A percentile compares a stretch with the other conserved stretches of the same genome.
These are phyloP conservation scores for Pseudopithomyces chartarum DNA, from an alignment of 2,329 filamentous ascomycete species.

Conservation along the genomic window DNA sequence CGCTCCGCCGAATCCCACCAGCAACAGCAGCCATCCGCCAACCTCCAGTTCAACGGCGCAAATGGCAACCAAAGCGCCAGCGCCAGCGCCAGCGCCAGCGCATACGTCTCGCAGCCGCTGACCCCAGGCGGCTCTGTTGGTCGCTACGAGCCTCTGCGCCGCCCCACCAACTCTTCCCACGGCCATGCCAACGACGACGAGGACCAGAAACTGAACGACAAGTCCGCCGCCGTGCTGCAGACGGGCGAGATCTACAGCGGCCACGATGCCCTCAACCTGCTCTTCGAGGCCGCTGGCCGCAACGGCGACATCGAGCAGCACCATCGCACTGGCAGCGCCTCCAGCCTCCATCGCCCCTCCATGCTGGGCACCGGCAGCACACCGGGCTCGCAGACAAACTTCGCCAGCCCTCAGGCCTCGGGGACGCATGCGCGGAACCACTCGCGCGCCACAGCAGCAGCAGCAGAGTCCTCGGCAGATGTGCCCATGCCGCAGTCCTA, in stretches of 20 bases:
- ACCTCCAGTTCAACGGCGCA: slow-evolving; percentile 23
- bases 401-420: slow-evolving; percentile 40
- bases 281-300: slow-evolving; percentile 78
- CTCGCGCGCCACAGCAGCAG: slow-evolving; percentile 21
- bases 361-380: slow-evolving; percentile 34
- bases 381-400: slow-evolving; percentile 41
- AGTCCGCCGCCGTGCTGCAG: slow-evolving; percentile 64
- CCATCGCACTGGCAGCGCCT: slow-evolving; percentile 54
- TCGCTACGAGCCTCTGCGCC: slow-evolving; percentile 67
- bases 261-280: slow-evolving; percentile 87
- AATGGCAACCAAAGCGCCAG: no score
- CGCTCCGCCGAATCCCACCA: slow-evolving; percentile 54
- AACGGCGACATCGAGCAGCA: slow-evolving; percentile 54
- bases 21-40: slow-evolving; percentile 15
- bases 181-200: slow-evolving; percentile 51
- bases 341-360: slow-evolving; percentile 41
- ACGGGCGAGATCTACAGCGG: slow-evolving; percentile 80
- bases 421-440: slow-evolving; percentile 27
- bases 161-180: slow-evolving; percentile 56
- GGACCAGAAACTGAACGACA: slow-evolving; percentile 63
- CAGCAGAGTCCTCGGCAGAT: slow-evolving; percentile 35
- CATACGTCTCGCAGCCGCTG: slow-evolving; percentile 58
- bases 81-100: no score
- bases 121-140: slow-evolving; percentile 70
- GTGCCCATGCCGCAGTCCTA: slow-evolving; percentile 34